Percentiles rank a stretch among this genome's conserved stretches.
Evolutionary conservation across 306 rosid species (phyloP).

Genomic region (Medicago arabica): DNA sequence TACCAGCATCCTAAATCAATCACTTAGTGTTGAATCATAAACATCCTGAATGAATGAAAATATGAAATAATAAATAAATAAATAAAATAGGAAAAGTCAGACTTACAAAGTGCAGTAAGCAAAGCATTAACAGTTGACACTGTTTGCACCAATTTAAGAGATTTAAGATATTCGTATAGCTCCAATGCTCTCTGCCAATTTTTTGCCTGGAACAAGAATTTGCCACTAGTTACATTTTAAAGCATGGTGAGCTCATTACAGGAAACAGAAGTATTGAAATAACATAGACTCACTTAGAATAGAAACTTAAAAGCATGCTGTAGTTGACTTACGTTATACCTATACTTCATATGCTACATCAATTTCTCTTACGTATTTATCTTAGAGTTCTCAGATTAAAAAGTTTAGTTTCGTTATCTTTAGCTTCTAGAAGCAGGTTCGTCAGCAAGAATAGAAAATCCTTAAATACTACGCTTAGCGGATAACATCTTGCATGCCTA

Average conservation of each 20-base stretch:
- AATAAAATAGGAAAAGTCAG: conserved; percentile 23
- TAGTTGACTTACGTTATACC: conserved; percentile 27
- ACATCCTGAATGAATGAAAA: conserved; percentile 27
- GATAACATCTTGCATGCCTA: conserved; percentile 17
- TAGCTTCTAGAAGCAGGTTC: conserved; percentile 32
- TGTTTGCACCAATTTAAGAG: conserved; percentile 58
- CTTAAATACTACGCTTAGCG: conserved; percentile 20
- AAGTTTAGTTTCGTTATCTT: conserved; percentile 21
- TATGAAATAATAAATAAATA: conserved; percentile 12
- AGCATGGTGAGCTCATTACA: conserved; percentile 40
- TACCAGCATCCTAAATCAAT: conserved; percentile 21
- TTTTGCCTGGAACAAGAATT: conserved; percentile 70
- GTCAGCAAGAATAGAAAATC: conserved; percentile 35
- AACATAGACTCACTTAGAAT: conserved; percentile 35
- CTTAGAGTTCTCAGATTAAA: conserved; percentile 17
- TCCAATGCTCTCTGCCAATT: conserved; percentile 88
- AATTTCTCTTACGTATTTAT: conserved; percentile 19
- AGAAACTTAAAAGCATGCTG: conserved; percentile 1
- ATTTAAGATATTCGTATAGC: conserved; percentile 79
- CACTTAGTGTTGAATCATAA: conserved; percentile 32
- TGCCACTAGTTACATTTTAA: conserved; percentile 34
- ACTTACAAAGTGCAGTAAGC: conserved; percentile 95
- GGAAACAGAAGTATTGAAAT: conserved; percentile 21
- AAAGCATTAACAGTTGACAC: conserved; percentile 93
- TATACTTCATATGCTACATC: conserved; percentile 16